Evolutionary conservation across 352 stramenopile genomes (phyloP), one percentile per base, ranked within the genome.

Genomic region (Globisporangium echinulatum): DNA sequence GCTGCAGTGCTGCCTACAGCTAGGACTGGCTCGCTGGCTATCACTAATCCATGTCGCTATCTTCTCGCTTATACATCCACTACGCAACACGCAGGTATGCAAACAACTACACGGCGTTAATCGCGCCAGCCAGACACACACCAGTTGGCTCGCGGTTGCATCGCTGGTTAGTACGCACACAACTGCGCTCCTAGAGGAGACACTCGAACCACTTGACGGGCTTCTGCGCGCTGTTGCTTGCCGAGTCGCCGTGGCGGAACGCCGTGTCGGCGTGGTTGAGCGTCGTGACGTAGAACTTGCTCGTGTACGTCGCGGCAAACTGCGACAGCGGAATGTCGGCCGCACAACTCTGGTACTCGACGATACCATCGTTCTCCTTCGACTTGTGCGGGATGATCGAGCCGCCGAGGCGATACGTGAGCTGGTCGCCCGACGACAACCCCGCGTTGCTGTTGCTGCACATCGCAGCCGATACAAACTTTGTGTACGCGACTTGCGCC

Each of bases 191-290:
- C 25, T 33, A 33, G 25, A 33, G 25, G 25, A 33, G 25, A 33
- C 80, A 90, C 65, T 87, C 75, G 47, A 90, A 85, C 80, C 80
- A 90, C 56, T 88, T 88, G 15, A 83, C 52, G 0, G 80, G 80
- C 58, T 82, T 88, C 57, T 84, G 71, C 5, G 72, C 57, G 0
- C 65, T 61, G 47, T 71, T 67, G 39, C 77, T 78, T 46, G 76
- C 69, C 0, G 70, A 74, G 47, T 88, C 80, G 15, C 78, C 78
- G 54, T 85, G 69, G 51, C 72, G 79, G 60, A 88, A 83, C 3
- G 76, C 70, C 5, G 72, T 83, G 55, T 90, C 80, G n/a, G 70
- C 64, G 57, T 90, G 78, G 62, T 88, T 90, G 58, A 90, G 65
- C 56, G 66, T 59, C 19, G 78, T 79, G 54, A 78, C 60, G 67